Base-by-base conservation (phyloP, 225 moss, liverwort and hornwort genomes). In the Sphagnum tenellum region DNA sequence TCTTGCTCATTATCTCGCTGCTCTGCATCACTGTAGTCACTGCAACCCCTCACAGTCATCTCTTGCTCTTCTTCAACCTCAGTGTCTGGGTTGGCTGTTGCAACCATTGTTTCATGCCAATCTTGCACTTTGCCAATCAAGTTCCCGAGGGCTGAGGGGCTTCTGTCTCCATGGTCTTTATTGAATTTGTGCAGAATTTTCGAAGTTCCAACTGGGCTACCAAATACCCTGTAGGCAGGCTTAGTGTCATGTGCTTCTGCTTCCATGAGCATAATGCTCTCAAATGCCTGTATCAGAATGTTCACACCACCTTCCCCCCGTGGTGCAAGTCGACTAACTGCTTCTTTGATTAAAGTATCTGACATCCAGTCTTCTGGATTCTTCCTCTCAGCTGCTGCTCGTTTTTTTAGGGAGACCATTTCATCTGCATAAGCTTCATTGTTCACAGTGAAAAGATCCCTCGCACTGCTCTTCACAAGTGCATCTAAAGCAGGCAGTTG, bases 311-410 rank as follows among this genome's bases (percentile, higher is more conserved):
- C 79, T 50, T 89, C 73, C 5, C 85, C 70, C 13, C 74, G 78
- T 3, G 88, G 85, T 55, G 84, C 71, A 46, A 89, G 56, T 4
- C 75, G 76, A 11, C 73, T 75, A 46, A 92, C 84, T 7, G 92
- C 92, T 29, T 83, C 84, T 64, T 86, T 89, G 0, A 96, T 70
- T 47, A 81, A 72, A 61, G 73, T 74, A 64, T 96, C 92, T 66
- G 88, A 86, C 84, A 80, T 96, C 95, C 95, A 96, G 44, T 96
- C 92, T 44, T 82, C 88, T 46, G 77, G 75, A 47, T 76, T 75
- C 64, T 81, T 84, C 14, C 81, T 73, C 66, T 81, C 76, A 29
- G 68, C 63, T 8, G 80, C 76, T 2, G 76, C 80, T 44, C 88
- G 82, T 65, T 70, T 79, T 44, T 81, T 80, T 5, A 95, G 70